A percentile compares a stretch with the other conserved stretches of the same genome.
Evolutionary conservation across 2,329 filamentous ascomycete species (phyloP).

Genomic region (Pestalotiopsis sp.): DNA sequence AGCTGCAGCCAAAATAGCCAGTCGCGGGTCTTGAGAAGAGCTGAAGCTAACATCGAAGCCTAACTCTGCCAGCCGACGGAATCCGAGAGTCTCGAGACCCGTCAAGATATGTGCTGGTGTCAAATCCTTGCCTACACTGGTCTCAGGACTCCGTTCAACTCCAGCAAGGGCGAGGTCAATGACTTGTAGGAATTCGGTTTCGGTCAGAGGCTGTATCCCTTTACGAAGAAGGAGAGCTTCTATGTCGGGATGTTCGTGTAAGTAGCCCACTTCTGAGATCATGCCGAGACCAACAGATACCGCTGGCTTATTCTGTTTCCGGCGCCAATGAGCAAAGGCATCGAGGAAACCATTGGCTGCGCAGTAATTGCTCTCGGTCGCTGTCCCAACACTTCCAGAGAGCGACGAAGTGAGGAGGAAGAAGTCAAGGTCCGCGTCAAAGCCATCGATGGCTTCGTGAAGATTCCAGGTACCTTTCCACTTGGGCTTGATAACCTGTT

Average conservation of each 20-base stretch:
- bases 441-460: slow-evolving; percentile 13
- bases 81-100: too few species aligned
- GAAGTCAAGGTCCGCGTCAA: slow-evolving; percentile 24
- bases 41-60: slow-evolving; percentile 22
- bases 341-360: slow-evolving; percentile 36
- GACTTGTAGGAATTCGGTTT: slow-evolving; percentile 26
- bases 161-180: slow-evolving; percentile 26
- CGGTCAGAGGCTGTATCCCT: slow-evolving; percentile 23
- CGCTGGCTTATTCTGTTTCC: slow-evolving; percentile 25
- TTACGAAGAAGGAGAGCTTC: slow-evolving; percentile 19
- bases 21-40: slow-evolving; percentile 14
- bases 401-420: slow-evolving; percentile 26
- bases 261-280: slow-evolving; percentile 30
- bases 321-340: slow-evolving; percentile 28
- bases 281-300: slow-evolving; percentile 21
- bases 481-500: slow-evolving; percentile 27
- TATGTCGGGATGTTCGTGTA: slow-evolving; percentile 32
- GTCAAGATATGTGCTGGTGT: too few species aligned
- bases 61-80: not conserved
- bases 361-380: slow-evolving; percentile 32
- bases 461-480: slow-evolving; percentile 31
- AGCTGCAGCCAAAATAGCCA: slow-evolving; percentile 5
- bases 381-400: slow-evolving; percentile 21
- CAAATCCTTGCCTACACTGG: too few species aligned
- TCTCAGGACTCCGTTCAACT: slow-evolving; percentile 15